Conservation (phyloP, 2,329 filamentous ascomycete species). For the Cladophialophora exuberans region DNA sequence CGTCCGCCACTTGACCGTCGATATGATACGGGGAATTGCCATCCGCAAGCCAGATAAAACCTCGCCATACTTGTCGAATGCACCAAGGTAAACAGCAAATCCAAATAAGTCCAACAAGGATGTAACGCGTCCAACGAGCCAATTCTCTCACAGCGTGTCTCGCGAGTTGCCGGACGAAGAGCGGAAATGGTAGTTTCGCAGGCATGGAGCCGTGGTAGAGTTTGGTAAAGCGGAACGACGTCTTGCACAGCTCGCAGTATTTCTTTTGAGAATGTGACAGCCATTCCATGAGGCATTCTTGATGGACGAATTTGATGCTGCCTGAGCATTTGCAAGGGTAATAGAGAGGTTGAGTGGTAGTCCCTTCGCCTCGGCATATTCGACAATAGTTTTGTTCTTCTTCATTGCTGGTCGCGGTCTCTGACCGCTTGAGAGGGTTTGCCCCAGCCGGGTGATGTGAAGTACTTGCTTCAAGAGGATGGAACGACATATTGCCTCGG, state of each 20-base stretch:
- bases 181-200: slow-evolving; percentile 72
- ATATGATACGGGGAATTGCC: slow-evolving; percentile 60
- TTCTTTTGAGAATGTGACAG: slow-evolving; percentile 98
- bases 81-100: slow-evolving; percentile 83
- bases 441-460: slow-evolving; percentile 5
- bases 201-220: slow-evolving; percentile 96
- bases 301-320: slow-evolving; percentile 97
- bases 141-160: slow-evolving; percentile 73
- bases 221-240: slow-evolving; percentile 96
- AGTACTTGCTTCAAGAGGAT: slow-evolving; percentile 17
- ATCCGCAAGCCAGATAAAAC: slow-evolving; percentile 92
- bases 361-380: slow-evolving; percentile 91
- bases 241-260: slow-evolving; percentile 99
- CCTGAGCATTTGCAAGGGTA: slow-evolving; percentile 99
- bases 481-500: slow-evolving; percentile 22
- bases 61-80: slow-evolving; percentile 89
- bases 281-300: slow-evolving; percentile 99
- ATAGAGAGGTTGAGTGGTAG: slow-evolving; percentile 82
- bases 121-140: slow-evolving; percentile 75
- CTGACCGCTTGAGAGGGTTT: slow-evolving; percentile 12
- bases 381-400: slow-evolving; percentile 80
- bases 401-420: slow-evolving; percentile 18
- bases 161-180: slow-evolving; percentile 79
- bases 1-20: slow-evolving; percentile 11
- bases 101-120: slow-evolving; percentile 85